Conservation (phyloP, 2,329 filamentous ascomycete species). For the Colletotrichum aenigma region DNA sequence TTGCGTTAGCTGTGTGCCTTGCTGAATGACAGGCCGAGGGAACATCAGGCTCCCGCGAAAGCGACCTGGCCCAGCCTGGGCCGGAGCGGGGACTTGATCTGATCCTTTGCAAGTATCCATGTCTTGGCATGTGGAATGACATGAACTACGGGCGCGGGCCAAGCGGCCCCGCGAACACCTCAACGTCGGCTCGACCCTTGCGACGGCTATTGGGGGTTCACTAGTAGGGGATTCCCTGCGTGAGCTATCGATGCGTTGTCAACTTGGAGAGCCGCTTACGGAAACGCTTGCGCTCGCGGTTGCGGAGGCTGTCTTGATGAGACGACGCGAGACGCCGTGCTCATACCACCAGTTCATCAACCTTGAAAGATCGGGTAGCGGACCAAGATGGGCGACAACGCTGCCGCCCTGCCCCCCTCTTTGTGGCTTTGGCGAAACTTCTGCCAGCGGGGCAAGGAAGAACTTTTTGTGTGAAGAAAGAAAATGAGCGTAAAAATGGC, state of each 20-base stretch:
- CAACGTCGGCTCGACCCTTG: background rate
- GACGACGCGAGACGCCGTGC: background rate
- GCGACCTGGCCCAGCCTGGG: background rate
- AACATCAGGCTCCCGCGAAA: background rate
- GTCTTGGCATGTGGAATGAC: background rate
- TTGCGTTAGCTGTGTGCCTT: background rate
- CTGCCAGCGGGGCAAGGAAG: background rate
- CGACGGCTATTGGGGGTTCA: background rate
- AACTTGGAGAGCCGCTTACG: slow-evolving; percentile 29
- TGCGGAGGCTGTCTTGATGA: background rate
- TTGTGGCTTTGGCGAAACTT: background rate
- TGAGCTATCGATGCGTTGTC: slow-evolving; percentile 29
- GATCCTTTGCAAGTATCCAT: background rate
- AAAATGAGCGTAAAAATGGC: background rate
- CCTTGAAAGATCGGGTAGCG: background rate
- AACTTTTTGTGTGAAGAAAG: background rate
- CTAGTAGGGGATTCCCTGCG: background rate
- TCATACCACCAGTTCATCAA: background rate
- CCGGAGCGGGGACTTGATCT: background rate
- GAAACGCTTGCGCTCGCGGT: slow-evolving; percentile 31
- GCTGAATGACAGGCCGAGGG: background rate
- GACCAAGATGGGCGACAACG: background rate
- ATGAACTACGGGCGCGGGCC: background rate
- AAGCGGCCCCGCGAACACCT: background rate
- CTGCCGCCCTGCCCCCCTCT: background rate